Conservation (phyloP, 106 monocot genomes). For the Dendrobium chrysotoxum region DNA sequence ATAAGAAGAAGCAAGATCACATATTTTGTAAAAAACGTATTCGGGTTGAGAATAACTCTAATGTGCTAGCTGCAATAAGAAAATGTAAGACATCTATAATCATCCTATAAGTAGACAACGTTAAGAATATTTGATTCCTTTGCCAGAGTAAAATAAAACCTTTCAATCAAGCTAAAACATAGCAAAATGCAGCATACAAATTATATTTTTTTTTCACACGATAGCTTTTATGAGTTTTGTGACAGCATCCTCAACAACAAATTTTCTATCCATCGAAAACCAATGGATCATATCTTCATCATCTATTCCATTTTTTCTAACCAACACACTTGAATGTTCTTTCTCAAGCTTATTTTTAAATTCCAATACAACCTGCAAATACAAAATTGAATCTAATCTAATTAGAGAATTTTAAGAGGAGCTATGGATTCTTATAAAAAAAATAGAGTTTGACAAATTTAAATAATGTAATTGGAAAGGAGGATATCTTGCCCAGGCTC, state of each 20-base stretch:
- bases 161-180: too few species aligned
- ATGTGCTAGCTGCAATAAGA: neutral
- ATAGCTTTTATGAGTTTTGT: conserved; percentile 76
- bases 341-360: conserved; percentile 66
- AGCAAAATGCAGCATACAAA: too few species aligned
- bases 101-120: neutral
- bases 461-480: neutral
- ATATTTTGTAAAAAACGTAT: neutral
- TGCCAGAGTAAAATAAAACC: too few species aligned
- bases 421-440: neutral
- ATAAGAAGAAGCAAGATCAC: neutral
- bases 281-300: conserved; percentile 78
- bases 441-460: neutral
- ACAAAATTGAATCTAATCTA: neutral
- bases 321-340: conserved; percentile 49
- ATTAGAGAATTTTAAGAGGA: neutral
- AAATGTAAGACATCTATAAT: neutral
- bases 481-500: neutral
- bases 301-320: conserved; percentile 62
- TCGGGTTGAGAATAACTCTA: neutral
- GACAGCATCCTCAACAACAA: conserved; percentile 61
- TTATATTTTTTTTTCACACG: neutral
- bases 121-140: too few species aligned
- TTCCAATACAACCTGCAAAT: conserved; percentile 69
- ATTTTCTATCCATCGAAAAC: conserved; percentile 85